Conservation (phyloP, 805 yeast species). For the Ogataea ganodermae region DNA sequence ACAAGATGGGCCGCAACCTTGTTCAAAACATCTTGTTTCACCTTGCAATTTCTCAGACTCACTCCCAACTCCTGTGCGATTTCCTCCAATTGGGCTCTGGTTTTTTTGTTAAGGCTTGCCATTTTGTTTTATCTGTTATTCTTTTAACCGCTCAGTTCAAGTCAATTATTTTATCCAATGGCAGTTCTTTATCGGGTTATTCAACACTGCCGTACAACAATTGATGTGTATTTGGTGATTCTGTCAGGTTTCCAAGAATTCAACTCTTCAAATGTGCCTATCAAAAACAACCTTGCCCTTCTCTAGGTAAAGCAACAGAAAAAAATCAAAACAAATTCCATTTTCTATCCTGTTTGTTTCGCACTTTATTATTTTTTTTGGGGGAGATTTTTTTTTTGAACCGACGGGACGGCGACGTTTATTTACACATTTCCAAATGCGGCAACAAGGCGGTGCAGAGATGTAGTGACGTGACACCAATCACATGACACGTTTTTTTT, state of each 20-base stretch:
- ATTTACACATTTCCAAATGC: conserved; percentile 19
- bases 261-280: neutral
- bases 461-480: neutral
- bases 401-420: conserved; percentile 19
- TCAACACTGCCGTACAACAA: neutral
- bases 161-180: neutral
- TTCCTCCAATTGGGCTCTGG: conserved; percentile 34
- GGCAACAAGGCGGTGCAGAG: conserved; percentile 2
- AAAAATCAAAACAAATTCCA: conserved; percentile 8
- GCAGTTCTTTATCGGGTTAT: too few species aligned
- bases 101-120: conserved; percentile 31
- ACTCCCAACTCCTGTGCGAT: conserved; percentile 34
- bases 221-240: neutral
- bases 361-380: neutral
- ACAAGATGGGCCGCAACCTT: conserved; percentile 24
- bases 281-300: neutral
- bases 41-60: conserved; percentile 25
- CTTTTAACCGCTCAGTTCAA: neutral
- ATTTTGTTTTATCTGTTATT: conserved; percentile 11
- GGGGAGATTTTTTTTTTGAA: neutral
- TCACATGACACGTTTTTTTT: neutral
- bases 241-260: neutral
- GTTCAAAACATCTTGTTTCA: conserved; percentile 33
- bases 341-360: conserved; percentile 1
- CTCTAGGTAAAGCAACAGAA: neutral